Base-by-base conservation (phyloP, 495 filamentous ascomycete genomes). In the Lophiostoma macrostomum region DNA sequence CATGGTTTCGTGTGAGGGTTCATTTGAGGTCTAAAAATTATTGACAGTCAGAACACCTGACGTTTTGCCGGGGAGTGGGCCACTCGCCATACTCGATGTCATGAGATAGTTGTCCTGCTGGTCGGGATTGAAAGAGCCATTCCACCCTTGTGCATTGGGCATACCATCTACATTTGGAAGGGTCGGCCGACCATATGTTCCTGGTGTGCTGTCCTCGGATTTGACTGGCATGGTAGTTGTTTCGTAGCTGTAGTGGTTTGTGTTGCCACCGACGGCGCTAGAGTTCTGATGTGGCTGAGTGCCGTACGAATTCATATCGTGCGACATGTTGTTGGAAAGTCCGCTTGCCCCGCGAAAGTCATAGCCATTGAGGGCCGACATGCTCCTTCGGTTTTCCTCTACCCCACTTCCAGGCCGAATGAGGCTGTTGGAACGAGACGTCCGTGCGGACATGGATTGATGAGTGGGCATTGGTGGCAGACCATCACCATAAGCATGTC, bases 1-100 rank as follows among this genome's bases (percentile, higher is more conserved):
- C 49, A 59, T 59, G 20, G 13, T 73, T 52, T 74, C 69, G 50
- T 69, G 67, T 40, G 45, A 36, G 29, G 16, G 38, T 28, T 65
- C 64, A 23, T 32, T 34, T 13, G 58, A 50, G 54, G 53, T 47
- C 54, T 60, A 52, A 24, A 50, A 45, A 45, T 40, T 43, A 47
- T 56, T 57, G n/a, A 48, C 44, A 44, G 53, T 63, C 50, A 63
- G 55, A 58, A 50, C 44, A 43, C 40, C 40, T 20, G 31, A n/a
- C 24, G 40, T 20, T 50, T 57, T 63, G 36, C 19, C 48, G 54
- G 50, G 39, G 37, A 39, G 35, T 61, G 61, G 53, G 47, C 47
- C 51, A 56, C 56, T 59, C 56, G 61, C 56, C 56, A 60, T 58
- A 50, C 51, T 64, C 32, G 55, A 59, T 29, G 31, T 32, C 37